Base-by-base conservation (phyloP, 371 early-diverging fungal genomes). In the Phascolomyces articulosus region DNA sequence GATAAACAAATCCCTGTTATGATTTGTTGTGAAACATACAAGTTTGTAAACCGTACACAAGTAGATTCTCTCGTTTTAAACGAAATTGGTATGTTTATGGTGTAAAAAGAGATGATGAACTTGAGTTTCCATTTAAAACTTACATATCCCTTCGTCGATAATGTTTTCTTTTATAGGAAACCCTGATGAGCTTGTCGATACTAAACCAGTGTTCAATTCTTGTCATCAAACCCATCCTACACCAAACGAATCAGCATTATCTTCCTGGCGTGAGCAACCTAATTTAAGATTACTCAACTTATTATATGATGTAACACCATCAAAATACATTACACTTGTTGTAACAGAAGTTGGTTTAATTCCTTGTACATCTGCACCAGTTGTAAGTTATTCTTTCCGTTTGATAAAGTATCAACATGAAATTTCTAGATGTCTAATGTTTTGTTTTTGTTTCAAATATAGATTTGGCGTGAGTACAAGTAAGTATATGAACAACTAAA, bases 51-150 rank as follows among this genome's bases (percentile, higher is more conserved):
- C 53, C 85, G 90, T 15, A 92, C 95, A 21, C 93, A 96, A 71
- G 84, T 99, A 24, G 99, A 98, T 76, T 93, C 97, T 3, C 91
- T 97, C 71, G 97, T 97, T 2, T 87, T 88, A 90, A 98, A 99
- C 75, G 99, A 98, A 75, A 83, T 98, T 59, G 97, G 93, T 78
- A 66, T 49, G 73, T 56, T 21, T 51, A 55, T 47, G 11, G 34
- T 34, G 6, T 34, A 9, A 34, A 34, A 34, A 34, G 34, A 34
- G 11, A 34, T 9, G 11, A 34, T 34, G 34, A 34, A 6, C 34
- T 1, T n/a, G n/a, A 34, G 34, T 6, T 34, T 34, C 34, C 11
- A 11, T 34, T 34, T 9, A 34, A 34, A 34, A 34, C 11, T 34
- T 34, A 34, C 2, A 34, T 34, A 34, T 34, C 6, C 34, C 6